These are phyloP conservation scores for Seminavis robusta DNA, from an alignment of 108 stramenopile genomes.

Conservation along the genomic window DNA sequence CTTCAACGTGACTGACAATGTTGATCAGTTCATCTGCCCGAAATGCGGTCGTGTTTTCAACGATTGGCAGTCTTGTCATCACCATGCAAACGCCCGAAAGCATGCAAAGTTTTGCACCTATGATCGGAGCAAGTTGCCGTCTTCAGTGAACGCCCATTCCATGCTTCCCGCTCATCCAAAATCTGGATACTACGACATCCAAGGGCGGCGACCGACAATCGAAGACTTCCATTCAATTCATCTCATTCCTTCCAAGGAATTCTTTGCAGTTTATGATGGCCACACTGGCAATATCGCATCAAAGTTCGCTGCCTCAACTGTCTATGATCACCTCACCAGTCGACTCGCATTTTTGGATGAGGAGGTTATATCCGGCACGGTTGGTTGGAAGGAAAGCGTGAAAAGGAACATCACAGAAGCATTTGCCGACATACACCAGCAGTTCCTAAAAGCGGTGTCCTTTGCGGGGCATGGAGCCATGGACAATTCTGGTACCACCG, in stretches of 20 bases:
- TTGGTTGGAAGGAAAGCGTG: slow-evolving; percentile 44
- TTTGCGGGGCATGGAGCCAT: slow-evolving; percentile 47
- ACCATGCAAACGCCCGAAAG: slow-evolving; percentile 68
- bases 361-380: neutral
- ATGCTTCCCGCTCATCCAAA: slow-evolving; percentile 79
- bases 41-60: slow-evolving; percentile 70
- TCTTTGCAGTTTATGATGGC: slow-evolving; percentile 77
- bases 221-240: slow-evolving; percentile 93
- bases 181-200: slow-evolving; percentile 83
- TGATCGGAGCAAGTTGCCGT: slow-evolving; percentile 60
- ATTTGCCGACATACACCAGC: slow-evolving; percentile 58
- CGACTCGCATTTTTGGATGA: slow-evolving; percentile 27
- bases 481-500: slow-evolving; percentile 81
- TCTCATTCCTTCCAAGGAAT: slow-evolving; percentile 58
- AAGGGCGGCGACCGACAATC: slow-evolving; percentile 74
- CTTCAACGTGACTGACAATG: slow-evolving; percentile 30
- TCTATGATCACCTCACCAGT: slow-evolving; percentile 39
- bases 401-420: slow-evolving; percentile 34
- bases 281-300: slow-evolving; percentile 72
- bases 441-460: slow-evolving; percentile 45
- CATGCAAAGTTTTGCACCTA: slow-evolving; percentile 87
- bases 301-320: slow-evolving; percentile 66
- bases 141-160: slow-evolving; percentile 82
- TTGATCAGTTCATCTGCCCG: slow-evolving; percentile 66
- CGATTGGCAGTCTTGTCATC: slow-evolving; percentile 81